phyloP scores from a whole-genome alignment of 331 rosid genomes.

The Acacia pycnantha region DNA sequence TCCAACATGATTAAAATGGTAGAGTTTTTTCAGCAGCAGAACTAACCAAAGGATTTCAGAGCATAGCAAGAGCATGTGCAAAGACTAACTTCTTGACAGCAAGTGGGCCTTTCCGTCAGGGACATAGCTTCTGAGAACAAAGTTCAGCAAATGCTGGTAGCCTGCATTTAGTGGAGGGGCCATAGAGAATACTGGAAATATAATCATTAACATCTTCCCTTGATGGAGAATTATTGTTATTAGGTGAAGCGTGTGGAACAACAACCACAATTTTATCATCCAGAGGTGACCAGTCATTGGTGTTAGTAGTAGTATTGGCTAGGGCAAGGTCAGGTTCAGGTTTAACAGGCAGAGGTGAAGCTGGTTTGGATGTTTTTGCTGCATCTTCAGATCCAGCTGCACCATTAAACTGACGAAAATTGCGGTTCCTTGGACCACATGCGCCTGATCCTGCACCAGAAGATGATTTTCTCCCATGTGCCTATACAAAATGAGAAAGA shows the following conservation, averaged over 20 bases:
- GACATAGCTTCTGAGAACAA: constrained; percentile 20
- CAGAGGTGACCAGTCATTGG: constrained; percentile 65
- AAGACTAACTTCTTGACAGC: constrained; percentile 9
- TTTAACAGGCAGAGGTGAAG: constrained; percentile 18
- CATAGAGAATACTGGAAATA: constrained; percentile 32
- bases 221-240: constrained; percentile 25
- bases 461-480: constrained; percentile 29
- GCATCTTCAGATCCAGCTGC: constrained; percentile 18
- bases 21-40: not conserved
- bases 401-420: constrained; percentile 29
- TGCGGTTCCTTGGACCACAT: constrained; percentile 29
- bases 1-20: not conserved
- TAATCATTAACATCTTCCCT: constrained; percentile 45
- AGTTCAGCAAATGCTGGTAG: constrained; percentile 45
- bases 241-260: constrained; percentile 38
- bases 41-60: constrained; percentile 9
- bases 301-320: not conserved
- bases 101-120: constrained; percentile 18
- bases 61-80: constrained; percentile 6
- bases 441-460: constrained; percentile 26
- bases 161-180: constrained; percentile 36
- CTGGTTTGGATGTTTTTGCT: constrained; percentile 21
- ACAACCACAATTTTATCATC: constrained; percentile 60
- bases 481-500: constrained; percentile 33
- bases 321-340: constrained; percentile 15